Percentiles rank a stretch among this genome's conserved stretches.
Evolutionary conservation across 305 asterid species (phyloP).

Genomic region (Withania somnifera): DNA sequence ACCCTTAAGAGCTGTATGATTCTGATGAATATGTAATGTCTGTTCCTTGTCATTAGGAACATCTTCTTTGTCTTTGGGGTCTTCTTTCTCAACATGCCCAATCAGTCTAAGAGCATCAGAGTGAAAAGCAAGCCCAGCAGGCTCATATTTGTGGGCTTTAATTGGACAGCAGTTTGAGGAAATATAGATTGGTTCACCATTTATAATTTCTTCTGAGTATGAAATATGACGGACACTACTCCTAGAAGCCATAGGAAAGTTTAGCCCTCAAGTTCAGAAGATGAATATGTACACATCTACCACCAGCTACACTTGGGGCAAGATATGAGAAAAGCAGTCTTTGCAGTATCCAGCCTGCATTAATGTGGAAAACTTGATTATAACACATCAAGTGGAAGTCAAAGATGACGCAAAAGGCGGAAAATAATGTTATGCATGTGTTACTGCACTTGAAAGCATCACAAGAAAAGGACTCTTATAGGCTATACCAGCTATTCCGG

Average conservation of each 20-base stretch:
- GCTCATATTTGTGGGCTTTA: constrained; percentile 53
- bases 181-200: constrained; percentile 58
- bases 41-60: constrained; percentile 44
- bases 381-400: background rate
- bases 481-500: background rate
- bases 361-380: background rate
- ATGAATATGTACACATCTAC: background rate
- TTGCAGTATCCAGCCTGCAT: background rate
- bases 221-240: constrained; percentile 42
- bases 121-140: constrained; percentile 96
- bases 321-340: constrained; percentile 2
- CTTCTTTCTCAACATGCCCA: constrained; percentile 52
- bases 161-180: constrained; percentile 67
- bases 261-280: constrained; percentile 4
- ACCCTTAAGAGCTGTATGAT: constrained; percentile 73
- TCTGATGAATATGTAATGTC: constrained; percentile 51
- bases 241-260: constrained; percentile 20
- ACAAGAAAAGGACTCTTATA: background rate
- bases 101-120: constrained; percentile 61
- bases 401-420: background rate
- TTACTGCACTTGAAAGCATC: background rate
- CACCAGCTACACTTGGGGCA: background rate
- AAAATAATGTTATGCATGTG: background rate
- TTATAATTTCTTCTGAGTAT: constrained; percentile 52
- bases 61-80: constrained; percentile 26